Evolutionary conservation across 495 filamentous ascomycete genomes (phyloP).

Genomic region (Glonium stellatum): DNA sequence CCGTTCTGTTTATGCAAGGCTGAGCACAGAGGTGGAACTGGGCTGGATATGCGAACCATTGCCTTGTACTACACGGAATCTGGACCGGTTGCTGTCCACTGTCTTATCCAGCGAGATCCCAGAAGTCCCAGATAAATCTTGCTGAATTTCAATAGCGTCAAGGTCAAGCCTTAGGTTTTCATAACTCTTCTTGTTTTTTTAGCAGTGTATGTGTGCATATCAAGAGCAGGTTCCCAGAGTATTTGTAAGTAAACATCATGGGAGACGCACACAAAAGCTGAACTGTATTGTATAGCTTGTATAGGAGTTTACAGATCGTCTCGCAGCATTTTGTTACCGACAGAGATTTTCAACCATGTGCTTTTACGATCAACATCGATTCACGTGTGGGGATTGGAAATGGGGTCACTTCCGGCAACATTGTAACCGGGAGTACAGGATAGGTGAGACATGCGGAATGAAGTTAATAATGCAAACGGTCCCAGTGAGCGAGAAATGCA

Average conservation of each 20-base stretch:
- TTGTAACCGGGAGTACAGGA: conserved; percentile 93
- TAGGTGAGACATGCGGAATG: conserved; percentile 95
- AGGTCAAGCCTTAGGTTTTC: too few relatives aligned
- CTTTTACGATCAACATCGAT: conserved; percentile 57
- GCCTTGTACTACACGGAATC: too few relatives aligned
- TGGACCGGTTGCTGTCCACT: too few relatives aligned
- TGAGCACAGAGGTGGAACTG: background rate
- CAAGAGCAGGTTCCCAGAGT: background rate
- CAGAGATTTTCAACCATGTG: conserved; percentile 46
- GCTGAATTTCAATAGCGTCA: too few relatives aligned
- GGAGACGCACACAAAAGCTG: too few relatives aligned
- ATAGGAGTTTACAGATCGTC: background rate
- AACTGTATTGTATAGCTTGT: too few relatives aligned
- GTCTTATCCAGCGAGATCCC: too few relatives aligned
- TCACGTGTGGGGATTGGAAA: conserved; percentile 81
- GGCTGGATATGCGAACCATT: too few relatives aligned
- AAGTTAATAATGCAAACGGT: conserved; percentile 73
- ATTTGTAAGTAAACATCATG: too few relatives aligned
- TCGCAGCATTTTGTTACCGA: background rate
- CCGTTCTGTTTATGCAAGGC: background rate
- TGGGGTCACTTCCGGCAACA: conserved; percentile 94
- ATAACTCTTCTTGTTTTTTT: too few relatives aligned
- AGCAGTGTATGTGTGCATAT: too few relatives aligned
- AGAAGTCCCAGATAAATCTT: too few relatives aligned
- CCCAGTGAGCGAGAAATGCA: conserved; percentile 56